Evolutionary conservation across 768 basidiomycete genomes (phyloP).

Genomic region (Lactifluus volemus): DNA sequence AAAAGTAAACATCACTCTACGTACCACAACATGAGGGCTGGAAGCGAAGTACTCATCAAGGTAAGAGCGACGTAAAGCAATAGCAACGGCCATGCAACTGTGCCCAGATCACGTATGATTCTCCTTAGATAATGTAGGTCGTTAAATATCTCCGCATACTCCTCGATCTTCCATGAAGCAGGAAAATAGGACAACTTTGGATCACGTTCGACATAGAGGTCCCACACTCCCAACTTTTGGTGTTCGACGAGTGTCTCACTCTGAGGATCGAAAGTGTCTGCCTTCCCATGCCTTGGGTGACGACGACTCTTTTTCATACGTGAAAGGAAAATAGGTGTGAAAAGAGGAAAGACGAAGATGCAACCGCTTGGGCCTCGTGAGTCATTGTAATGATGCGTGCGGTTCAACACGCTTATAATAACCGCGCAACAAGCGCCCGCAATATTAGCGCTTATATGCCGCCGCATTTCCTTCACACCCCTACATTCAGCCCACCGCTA

Average conservation of each 20-base stretch:
- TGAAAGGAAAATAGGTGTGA: background rate
- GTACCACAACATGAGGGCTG: conserved; percentile 11
- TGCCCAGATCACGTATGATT: conserved; percentile 32
- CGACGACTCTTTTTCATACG: background rate
- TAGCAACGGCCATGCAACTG: conserved; percentile 4
- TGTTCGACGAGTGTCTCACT: conserved; percentile 37
- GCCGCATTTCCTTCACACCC: no score
- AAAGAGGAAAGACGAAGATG: background rate
- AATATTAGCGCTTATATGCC: no score
- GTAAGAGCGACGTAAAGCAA: background rate
- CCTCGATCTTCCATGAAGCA: conserved; percentile 40
- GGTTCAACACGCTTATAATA: no score
- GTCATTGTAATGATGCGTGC: no score
- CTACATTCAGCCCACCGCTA: no score
- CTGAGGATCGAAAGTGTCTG: background rate
- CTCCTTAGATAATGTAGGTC: conserved; percentile 57
- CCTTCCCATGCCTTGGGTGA: background rate
- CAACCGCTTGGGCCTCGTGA: background rate
- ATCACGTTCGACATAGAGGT: conserved; percentile 56
- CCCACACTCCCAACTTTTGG: conserved; percentile 64
- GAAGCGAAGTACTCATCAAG: background rate
- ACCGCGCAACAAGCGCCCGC: no score
- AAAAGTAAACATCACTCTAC: no score
- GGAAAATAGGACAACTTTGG: conserved; percentile 28
- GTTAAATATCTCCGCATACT: conserved; percentile 38